A percentile compares a stretch with the other conserved stretches of the same genome.
Evolutionary conservation across 495 filamentous ascomycete species (phyloP).

Genomic region (Usnea hakonensis): DNA sequence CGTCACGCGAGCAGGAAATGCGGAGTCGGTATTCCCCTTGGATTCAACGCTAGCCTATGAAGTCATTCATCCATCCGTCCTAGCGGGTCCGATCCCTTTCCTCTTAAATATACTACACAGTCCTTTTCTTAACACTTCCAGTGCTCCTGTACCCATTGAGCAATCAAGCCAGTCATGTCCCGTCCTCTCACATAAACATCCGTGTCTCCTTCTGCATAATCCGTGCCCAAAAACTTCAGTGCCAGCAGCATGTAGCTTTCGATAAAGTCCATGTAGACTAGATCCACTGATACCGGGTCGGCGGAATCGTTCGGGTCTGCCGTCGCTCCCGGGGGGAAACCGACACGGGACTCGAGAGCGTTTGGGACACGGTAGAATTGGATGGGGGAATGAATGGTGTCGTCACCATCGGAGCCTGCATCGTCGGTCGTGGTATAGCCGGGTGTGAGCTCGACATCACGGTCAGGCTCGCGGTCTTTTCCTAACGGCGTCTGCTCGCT

Average conservation of each 20-base stretch:
- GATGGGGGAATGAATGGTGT: slow-evolving; percentile 72
- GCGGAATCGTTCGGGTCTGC: background rate
- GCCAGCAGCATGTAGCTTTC: slow-evolving; percentile 69
- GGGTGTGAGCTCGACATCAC: slow-evolving; percentile 43
- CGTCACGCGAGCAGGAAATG: background rate
- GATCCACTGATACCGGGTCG: slow-evolving; percentile 62
- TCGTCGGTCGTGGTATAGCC: slow-evolving; percentile 91
- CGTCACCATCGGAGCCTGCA: slow-evolving; percentile 78
- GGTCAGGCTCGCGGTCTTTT: background rate
- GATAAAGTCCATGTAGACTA: slow-evolving; percentile 90
- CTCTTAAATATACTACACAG: background rate
- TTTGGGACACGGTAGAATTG: slow-evolving; percentile 73
- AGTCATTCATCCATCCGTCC: background rate
- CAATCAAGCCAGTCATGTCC: slow-evolving; percentile 67
- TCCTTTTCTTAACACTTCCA: slow-evolving; percentile 54
- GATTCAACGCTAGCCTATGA: background rate
- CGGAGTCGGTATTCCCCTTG: background rate
- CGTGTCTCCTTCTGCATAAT: slow-evolving; percentile 52
- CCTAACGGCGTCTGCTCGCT: slow-evolving; percentile 26
- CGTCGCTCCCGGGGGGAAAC: slow-evolving; percentile 34
- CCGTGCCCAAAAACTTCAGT: slow-evolving; percentile 52
- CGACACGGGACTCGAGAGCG: slow-evolving; percentile 61
- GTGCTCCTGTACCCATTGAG: slow-evolving; percentile 68
- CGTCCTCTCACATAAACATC: slow-evolving; percentile 54
- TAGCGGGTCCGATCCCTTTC: background rate